phyloP scores from a whole-genome alignment of 176 grass and related monocot genomes.

The Pontederia crassipes region DNA sequence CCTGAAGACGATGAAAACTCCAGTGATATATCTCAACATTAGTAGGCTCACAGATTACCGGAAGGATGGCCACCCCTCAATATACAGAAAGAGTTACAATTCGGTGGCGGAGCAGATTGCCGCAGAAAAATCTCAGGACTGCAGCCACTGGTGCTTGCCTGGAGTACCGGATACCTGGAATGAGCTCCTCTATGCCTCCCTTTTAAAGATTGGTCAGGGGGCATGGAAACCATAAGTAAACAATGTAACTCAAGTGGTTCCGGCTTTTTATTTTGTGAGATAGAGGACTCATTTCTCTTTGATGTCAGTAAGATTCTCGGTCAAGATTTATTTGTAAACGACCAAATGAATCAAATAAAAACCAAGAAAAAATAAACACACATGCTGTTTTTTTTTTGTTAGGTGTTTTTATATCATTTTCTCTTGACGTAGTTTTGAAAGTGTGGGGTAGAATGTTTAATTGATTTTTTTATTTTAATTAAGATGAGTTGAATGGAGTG shows the following conservation, averaged over 20 bases:
- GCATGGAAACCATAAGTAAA: constrained; percentile 34
- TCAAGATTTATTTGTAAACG: too few species aligned
- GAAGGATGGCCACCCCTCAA: constrained; percentile 75
- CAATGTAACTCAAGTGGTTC: background rate
- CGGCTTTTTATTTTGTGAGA: too few species aligned
- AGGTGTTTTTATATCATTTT: too few species aligned
- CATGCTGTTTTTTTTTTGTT: too few species aligned
- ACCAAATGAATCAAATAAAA: too few species aligned
- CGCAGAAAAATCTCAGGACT: constrained; percentile 58
- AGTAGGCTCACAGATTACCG: constrained; percentile 73
- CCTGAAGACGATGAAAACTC: constrained; percentile 53
- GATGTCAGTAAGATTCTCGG: too few species aligned
- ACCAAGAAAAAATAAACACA: too few species aligned
- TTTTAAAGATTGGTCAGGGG: constrained; percentile 61
- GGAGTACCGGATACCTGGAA: constrained; percentile 91
- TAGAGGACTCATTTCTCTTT: too few species aligned
- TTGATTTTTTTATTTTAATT: too few species aligned
- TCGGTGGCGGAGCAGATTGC: constrained; percentile 51
- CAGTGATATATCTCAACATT: constrained; percentile 85
- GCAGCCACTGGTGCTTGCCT: constrained; percentile 95
- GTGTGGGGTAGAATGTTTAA: too few species aligned
- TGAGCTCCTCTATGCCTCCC: constrained; percentile 63
- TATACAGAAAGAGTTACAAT: constrained; percentile 42
- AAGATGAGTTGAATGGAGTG: too few species aligned
- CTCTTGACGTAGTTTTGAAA: too few species aligned